Conservation (phyloP, 805 yeast species). For the Candida chilensis region DNA sequence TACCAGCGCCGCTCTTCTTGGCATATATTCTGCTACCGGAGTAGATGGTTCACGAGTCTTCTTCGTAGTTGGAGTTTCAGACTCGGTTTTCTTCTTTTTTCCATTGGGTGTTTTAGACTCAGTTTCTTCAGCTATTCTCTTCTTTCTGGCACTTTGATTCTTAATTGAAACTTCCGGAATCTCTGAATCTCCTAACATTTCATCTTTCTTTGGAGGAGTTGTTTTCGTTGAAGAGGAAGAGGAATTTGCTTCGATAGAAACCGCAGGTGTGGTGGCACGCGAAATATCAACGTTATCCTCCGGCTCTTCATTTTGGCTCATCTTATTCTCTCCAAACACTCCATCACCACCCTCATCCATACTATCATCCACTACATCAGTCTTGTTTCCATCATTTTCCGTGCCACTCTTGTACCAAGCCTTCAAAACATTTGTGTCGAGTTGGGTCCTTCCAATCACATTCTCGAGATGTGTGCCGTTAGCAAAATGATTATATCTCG, state of each 20-base stretch:
- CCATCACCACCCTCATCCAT: slow-evolving; percentile 13
- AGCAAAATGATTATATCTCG: slow-evolving; percentile 41
- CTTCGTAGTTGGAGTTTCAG: slow-evolving; percentile 3
- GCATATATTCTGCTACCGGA: slow-evolving; percentile 6
- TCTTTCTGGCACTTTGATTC: neutral
- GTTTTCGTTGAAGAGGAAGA: slow-evolving; percentile 1
- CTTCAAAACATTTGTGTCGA: slow-evolving; percentile 29
- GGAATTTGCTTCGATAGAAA: too few species aligned
- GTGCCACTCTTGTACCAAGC: slow-evolving; percentile 20
- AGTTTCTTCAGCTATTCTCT: slow-evolving; percentile 4
- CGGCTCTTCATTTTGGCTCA: slow-evolving; percentile 3
- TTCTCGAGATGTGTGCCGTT: slow-evolving; percentile 28
- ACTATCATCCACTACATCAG: slow-evolving; percentile 14
- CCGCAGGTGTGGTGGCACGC: too few species aligned
- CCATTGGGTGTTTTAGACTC: slow-evolving; percentile 9
- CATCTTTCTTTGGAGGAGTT: slow-evolving; percentile 4
- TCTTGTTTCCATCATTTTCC: slow-evolving; percentile 5
- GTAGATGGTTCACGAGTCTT: neutral
- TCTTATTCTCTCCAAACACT: slow-evolving; percentile 6
- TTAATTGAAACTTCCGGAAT: neutral
- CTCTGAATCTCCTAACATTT: slow-evolving; percentile 3
- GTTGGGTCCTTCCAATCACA: slow-evolving; percentile 43
- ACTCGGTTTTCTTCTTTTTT: neutral
- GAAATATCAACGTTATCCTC: too few species aligned
- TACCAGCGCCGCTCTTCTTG: slow-evolving; percentile 49